phyloP scores from a whole-genome alignment of 805 yeast genomes.

The Suhomyces sp. region DNA sequence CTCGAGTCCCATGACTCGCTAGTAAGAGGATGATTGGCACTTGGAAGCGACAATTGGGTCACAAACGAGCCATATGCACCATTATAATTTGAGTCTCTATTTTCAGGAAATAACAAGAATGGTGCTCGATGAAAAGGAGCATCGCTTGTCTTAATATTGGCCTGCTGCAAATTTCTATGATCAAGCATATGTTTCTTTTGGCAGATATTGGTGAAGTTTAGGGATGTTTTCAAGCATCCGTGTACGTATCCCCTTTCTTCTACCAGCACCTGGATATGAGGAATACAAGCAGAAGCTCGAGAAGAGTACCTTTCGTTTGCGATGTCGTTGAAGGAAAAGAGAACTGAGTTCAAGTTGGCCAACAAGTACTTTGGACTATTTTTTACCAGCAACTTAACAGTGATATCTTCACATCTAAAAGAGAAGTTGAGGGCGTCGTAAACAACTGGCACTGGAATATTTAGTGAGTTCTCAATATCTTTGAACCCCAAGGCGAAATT shows the following conservation, averaged over 20 bases:
- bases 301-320: conserved; percentile 64
- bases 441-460: conserved; percentile 51
- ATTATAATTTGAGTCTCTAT: conserved; percentile 47
- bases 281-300: conserved; percentile 49
- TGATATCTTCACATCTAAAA: conserved; percentile 49
- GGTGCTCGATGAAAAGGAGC: conserved; percentile 80
- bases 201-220: conserved; percentile 57
- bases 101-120: conserved; percentile 56
- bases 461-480: conserved; percentile 75
- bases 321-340: conserved; percentile 60
- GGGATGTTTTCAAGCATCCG: conserved; percentile 53
- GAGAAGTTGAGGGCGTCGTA: conserved; percentile 69
- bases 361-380: conserved; percentile 15
- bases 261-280: conserved; percentile 29
- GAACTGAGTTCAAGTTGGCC: conserved; percentile 18
- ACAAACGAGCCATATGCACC: conserved; percentile 49
- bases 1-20: not conserved
- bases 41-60: conserved; percentile 64
- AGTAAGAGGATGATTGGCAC: conserved; percentile 58
- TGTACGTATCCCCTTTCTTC: conserved; percentile 15
- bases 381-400: conserved; percentile 37
- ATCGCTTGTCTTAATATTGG: conserved; percentile 68
- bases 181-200: conserved; percentile 48
- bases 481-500: conserved; percentile 60
- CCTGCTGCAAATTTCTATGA: conserved; percentile 53